A percentile compares a stretch with the other conserved stretches of the same genome.
phyloP scores from a whole-genome alignment of 257 asterid genomes.

The Jacaranda mimosifolia region DNA sequence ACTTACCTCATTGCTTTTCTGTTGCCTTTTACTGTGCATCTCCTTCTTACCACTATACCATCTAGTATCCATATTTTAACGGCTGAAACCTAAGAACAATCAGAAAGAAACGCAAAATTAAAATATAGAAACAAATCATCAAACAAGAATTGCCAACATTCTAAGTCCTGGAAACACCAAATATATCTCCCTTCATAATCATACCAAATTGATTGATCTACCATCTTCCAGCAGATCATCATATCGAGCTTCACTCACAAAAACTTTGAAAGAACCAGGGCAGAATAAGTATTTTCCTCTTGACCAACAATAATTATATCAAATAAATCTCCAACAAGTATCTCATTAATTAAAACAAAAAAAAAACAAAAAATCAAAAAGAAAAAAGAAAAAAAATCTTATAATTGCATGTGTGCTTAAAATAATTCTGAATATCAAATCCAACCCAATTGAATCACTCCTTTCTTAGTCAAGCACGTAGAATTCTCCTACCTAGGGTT shows the following conservation, averaged over 20 bases:
- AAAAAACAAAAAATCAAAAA: too few relatives aligned
- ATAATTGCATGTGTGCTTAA: neutral
- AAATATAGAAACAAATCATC: conserved; percentile 1
- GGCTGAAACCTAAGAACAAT: conserved; percentile 39
- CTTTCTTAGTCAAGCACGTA: neutral
- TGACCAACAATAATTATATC: neutral
- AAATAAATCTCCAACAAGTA: neutral
- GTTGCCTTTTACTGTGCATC: conserved; percentile 60
- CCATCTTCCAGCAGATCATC: conserved; percentile 26
- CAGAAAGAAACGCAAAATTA: conserved; percentile 12
- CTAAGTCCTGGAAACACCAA: conserved; percentile 6
- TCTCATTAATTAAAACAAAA: neutral
- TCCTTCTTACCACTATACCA: conserved; percentile 74
- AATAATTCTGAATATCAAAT: neutral
- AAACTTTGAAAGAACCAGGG: neutral
- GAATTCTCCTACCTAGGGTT: conserved; percentile 25
- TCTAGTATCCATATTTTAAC: conserved; percentile 63
- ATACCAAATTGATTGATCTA: neutral
- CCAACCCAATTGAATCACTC: neutral
- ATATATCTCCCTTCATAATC: neutral
- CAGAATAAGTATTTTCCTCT: neutral
- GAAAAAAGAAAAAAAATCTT: neutral
- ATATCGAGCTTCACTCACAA: neutral
- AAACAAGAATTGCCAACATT: conserved; percentile 14
- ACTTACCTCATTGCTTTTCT: conserved; percentile 61